Conservation (phyloP, 768 basidiomycete species). For the Rhizopogon vulgaris region DNA sequence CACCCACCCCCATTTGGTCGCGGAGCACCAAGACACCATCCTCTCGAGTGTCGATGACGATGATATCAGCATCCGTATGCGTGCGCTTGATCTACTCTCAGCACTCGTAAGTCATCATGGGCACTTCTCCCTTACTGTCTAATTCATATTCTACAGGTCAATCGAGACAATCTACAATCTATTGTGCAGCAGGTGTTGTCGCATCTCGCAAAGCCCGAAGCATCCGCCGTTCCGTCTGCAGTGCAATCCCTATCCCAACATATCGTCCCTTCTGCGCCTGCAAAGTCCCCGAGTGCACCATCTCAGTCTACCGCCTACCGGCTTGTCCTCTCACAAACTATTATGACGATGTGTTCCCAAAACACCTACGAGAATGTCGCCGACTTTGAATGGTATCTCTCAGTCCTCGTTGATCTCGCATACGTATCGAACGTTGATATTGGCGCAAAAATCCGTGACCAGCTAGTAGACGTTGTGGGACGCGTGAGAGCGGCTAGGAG, state of each 20-base stretch:
- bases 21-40: constrained; percentile 89
- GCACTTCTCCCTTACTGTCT: not conserved
- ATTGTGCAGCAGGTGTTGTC: constrained; percentile 87
- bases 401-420: constrained; percentile 86
- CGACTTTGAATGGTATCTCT: constrained; percentile 98
- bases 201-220: constrained; percentile 66
- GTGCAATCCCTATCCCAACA: constrained; percentile 47
- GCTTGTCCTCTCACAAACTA: constrained; percentile 69
- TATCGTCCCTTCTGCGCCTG: constrained; percentile 34
- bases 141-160: constrained; percentile 49
- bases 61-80: constrained; percentile 94
- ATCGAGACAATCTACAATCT: constrained; percentile 76
- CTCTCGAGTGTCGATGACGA: constrained; percentile 85
- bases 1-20: constrained; percentile 81
- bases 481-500: constrained; percentile 70
- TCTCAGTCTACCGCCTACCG: constrained; percentile 82
- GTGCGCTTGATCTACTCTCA: constrained; percentile 88
- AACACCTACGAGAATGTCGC: constrained; percentile 80
- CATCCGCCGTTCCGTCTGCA: constrained; percentile 52
- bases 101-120: constrained; percentile 63
- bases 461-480: constrained; percentile 81
- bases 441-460: constrained; percentile 72
- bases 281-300: constrained; percentile 39
- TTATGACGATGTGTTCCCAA: constrained; percentile 81
- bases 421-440: constrained; percentile 81